Conservation (phyloP, 768 basidiomycete genomes). For the Lyophyllum decastes region DNA sequence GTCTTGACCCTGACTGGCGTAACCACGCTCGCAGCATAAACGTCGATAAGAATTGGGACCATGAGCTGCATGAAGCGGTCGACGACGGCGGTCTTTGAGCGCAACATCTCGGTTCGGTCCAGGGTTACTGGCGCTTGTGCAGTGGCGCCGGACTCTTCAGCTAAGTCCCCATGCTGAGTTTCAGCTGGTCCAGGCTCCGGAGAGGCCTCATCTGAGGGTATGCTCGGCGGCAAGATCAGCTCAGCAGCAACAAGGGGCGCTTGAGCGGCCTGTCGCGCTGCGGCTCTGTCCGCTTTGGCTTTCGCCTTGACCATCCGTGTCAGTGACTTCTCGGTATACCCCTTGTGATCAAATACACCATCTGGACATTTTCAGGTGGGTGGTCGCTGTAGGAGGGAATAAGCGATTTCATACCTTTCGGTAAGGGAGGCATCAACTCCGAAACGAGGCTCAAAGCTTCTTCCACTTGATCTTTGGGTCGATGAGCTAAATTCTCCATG, state of each 20-base stretch:
- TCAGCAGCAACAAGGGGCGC: conserved; percentile 24
- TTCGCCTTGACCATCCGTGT: conserved; percentile 76
- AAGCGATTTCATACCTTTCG: conserved; percentile 64
- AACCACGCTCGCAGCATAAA: conserved; percentile 98
- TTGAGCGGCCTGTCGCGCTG: conserved; percentile 59
- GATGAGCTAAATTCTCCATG: conserved; percentile 94
- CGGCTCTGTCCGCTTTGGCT: conserved; percentile 78
- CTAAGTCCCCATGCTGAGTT: conserved; percentile 43
- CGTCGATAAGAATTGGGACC: conserved; percentile 93
- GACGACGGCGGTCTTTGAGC: conserved; percentile 74
- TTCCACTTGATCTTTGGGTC: conserved; percentile 96
- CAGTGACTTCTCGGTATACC: conserved; percentile 86
- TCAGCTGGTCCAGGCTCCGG: conserved; percentile 26
- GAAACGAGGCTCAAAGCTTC: conserved; percentile 88
- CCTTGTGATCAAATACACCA: conserved; percentile 92
- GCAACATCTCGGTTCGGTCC: conserved; percentile 75
- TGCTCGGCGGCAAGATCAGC: conserved; percentile 1
- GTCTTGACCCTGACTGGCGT: conserved; percentile 88
- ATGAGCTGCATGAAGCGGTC: conserved; percentile 85
- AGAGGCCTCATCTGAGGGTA: conserved; percentile 26
- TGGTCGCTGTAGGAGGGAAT: conserved; percentile 5
- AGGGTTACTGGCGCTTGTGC: conserved; percentile 36
- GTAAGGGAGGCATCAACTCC: conserved; percentile 90
- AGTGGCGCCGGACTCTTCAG: conserved; percentile 30
- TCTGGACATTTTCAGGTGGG: conserved; percentile 50